Evolutionary conservation across 768 basidiomycete genomes (phyloP), one percentile per base, ranked within the genome.

Genomic region (Lentinus tigrinus): DNA sequence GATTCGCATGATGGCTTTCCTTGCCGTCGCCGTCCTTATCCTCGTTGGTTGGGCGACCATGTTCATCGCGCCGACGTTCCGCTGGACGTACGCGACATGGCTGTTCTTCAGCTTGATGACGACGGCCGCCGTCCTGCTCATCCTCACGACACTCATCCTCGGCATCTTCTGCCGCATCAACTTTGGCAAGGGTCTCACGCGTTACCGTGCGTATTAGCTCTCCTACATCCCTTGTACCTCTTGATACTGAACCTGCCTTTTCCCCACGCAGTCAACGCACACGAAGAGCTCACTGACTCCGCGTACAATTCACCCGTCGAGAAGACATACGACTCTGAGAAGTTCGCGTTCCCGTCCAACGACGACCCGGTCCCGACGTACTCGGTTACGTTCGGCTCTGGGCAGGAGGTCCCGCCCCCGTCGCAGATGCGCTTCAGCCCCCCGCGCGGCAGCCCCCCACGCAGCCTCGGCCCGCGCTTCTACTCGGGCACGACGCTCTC

Each of bases 51-150:
- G 85, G 86, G 77, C 85, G 47, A 70, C 84, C 57, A 88, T 91
- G 85, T 91, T 93, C 70, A 74, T 82, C 52, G 84, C 87, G 26
- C 75, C 75, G 7, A 82, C 87, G 3, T 92, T 92, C 80, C 82
- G 85, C 46, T 89, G 88, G 87, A 86, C 84, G 17, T 91, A 88
- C 68, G 70, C 77, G 42, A 82, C 82, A 13, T 93, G 90, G 90
- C 70, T 70, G 4, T 91, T 92, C 77, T 92, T 92, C 71, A 78
- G 81, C 48, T 67, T 87, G 56, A 85, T 88, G 74, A 77, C 82
- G 8, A 69, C 76, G 9, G 73, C 80, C 2, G 87, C 89, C 0
- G 83, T 85, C 13, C 64, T 80, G 52, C 75, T 93, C 46, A 81
- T 83, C 1, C 56, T 85, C 16, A 48, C 77, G 24, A 78, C 84